A percentile compares a stretch with the other conserved stretches of the same genome.
Evolutionary conservation across 148 eudicot genomes (phyloP).

Genomic region (Pharnaceum exiguum): DNA sequence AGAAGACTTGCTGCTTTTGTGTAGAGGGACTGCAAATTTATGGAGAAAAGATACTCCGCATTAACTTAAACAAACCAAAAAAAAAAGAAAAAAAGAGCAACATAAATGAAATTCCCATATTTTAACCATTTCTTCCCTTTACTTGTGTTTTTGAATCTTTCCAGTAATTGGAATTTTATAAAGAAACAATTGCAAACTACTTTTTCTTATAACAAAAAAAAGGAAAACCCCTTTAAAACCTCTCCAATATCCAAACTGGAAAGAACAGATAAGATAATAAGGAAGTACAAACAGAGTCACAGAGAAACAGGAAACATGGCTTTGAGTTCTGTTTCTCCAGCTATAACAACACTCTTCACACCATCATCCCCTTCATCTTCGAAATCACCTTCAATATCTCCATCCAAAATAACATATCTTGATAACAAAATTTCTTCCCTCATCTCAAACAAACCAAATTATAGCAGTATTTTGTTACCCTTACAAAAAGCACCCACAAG

Average conservation of each 20-base stretch:
- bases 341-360: neutral
- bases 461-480: neutral
- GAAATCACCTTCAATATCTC: slow-evolving; percentile 6
- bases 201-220: neutral
- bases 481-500: slow-evolving; percentile 1
- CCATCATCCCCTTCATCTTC: neutral
- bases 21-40: too few relatives aligned
- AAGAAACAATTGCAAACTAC: neutral
- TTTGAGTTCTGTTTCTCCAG: slow-evolving; percentile 14
- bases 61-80: too few relatives aligned
- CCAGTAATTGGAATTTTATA: too few relatives aligned
- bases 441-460: neutral
- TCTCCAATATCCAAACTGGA: neutral
- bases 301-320: slow-evolving; percentile 23
- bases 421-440: neutral
- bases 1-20: too few relatives aligned
- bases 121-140: too few relatives aligned
- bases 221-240: slow-evolving; percentile 8
- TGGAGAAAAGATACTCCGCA: too few relatives aligned
- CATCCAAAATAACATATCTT: neutral
- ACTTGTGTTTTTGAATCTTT: too few relatives aligned
- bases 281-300: neutral
- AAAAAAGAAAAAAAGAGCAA: too few relatives aligned
- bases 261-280: slow-evolving; percentile 23
- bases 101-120: too few relatives aligned